A percentile compares a stretch with the other conserved stretches of the same genome.
These are phyloP conservation scores for Elymus sibiricus DNA, from an alignment of 176 grass and related monocot species.

Conservation along the genomic window DNA sequence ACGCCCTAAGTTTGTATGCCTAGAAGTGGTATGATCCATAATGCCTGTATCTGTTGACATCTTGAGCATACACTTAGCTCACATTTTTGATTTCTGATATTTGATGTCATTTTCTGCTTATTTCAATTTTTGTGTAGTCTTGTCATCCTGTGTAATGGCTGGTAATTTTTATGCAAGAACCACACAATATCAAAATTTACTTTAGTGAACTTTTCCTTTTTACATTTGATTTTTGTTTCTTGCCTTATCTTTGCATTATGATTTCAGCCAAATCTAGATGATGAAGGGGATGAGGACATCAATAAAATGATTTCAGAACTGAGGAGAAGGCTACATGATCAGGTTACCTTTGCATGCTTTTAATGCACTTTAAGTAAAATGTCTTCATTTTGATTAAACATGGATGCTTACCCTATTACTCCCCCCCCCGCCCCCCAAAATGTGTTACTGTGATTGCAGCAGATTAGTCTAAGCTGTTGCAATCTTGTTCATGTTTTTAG, in stretches of 20 bases:
- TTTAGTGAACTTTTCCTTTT: background rate
- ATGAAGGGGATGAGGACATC: slow-evolving; percentile 47
- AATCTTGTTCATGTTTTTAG: background rate
- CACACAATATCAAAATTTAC: background rate
- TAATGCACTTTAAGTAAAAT: background rate
- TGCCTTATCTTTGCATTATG: background rate
- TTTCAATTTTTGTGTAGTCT: background rate
- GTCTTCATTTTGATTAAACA: background rate
- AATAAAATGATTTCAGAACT: slow-evolving; percentile 64
- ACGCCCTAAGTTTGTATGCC: too few species aligned
- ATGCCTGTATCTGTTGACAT: too few species aligned
- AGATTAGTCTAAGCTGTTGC: background rate
- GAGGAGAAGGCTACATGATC: slow-evolving; percentile 56
- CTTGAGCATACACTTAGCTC: background rate
- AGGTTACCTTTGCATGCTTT: slow-evolving; percentile 41
- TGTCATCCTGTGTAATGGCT: background rate
- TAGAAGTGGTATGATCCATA: too few species aligned
- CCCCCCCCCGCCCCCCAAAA: too few species aligned
- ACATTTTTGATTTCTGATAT: background rate
- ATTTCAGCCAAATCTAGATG: slow-evolving; percentile 70
- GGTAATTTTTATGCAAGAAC: background rate
- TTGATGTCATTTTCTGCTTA: background rate
- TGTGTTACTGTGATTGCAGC: background rate
- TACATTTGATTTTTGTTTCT: background rate
- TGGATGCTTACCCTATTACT: background rate